These are phyloP conservation scores for Achaetomium macrosporum DNA, from an alignment of 2,329 filamentous ascomycete genomes.

Conservation along the genomic window DNA sequence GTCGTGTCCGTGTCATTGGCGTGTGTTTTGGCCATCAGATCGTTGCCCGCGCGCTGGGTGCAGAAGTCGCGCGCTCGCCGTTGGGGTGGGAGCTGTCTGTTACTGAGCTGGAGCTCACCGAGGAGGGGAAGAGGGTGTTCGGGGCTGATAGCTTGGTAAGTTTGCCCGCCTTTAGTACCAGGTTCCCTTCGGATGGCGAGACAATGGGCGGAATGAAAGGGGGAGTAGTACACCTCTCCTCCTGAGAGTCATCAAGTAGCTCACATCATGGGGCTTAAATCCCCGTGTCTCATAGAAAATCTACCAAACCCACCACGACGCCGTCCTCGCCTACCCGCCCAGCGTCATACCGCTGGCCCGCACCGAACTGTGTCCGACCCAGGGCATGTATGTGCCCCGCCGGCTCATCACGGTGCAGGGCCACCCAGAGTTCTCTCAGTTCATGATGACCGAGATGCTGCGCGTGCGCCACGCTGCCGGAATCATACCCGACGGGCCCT, in stretches of 20 bases:
- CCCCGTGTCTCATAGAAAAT: background rate
- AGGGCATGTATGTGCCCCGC: background rate
- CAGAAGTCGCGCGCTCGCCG: background rate
- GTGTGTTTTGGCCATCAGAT: conserved; percentile 1
- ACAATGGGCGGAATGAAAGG: too few relatives aligned
- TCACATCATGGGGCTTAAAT: too few relatives aligned
- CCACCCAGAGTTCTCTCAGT: background rate
- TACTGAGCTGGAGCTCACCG: background rate
- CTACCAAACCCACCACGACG: background rate
- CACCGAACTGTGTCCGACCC: background rate
- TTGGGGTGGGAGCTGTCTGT: background rate
- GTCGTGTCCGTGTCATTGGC: background rate
- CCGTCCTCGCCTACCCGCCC: background rate
- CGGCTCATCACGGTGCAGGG: background rate
- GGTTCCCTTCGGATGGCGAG: too few relatives aligned
- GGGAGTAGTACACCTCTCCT: too few relatives aligned
- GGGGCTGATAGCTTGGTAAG: background rate
- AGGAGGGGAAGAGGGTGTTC: background rate
- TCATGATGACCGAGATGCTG: background rate
- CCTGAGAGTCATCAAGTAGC: too few relatives aligned
- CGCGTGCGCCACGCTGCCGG: background rate
- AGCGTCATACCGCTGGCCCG: background rate
- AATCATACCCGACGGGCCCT: background rate
- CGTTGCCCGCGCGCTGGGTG: background rate
- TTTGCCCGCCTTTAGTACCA: background rate